Evolutionary conservation across 164 flowering plant species (phyloP).

Genomic region (Brasenia schreberi): DNA sequence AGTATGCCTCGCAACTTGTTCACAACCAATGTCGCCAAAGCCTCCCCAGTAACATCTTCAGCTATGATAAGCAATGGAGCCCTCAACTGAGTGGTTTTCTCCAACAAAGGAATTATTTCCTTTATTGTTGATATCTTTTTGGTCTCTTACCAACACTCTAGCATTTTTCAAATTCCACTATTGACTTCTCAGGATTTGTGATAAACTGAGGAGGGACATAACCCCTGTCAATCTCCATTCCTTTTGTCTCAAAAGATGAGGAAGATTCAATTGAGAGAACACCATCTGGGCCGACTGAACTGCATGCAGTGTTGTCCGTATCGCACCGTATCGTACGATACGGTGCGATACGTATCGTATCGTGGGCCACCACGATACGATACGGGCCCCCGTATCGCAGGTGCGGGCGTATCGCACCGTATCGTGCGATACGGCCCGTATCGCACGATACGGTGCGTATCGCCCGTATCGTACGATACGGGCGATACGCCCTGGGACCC

Average conservation of each 20-base stretch:
- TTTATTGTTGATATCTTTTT: slow-evolving; percentile 75
- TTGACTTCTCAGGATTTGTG: slow-evolving; percentile 75
- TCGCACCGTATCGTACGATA: too few species aligned
- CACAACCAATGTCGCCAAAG: slow-evolving; percentile 32
- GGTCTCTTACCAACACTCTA: slow-evolving; percentile 83
- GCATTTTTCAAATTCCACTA: slow-evolving; percentile 94
- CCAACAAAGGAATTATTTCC: slow-evolving; percentile 46
- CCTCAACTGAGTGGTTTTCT: slow-evolving; percentile 28
- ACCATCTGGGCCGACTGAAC: slow-evolving; percentile 86
- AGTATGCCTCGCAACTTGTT: slow-evolving; percentile 27
- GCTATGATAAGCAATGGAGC: slow-evolving; percentile 71
- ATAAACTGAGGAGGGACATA: slow-evolving; percentile 96
- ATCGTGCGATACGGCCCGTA: too few species aligned
- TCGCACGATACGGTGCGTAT: too few species aligned
- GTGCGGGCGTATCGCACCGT: too few species aligned
- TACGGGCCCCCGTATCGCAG: too few species aligned
- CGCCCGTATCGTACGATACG: too few species aligned
- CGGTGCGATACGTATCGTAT: too few species aligned
- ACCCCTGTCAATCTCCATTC: slow-evolving; percentile 99
- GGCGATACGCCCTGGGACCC: too few species aligned
- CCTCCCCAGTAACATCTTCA: slow-evolving; percentile 84
- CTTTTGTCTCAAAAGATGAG: slow-evolving; percentile 97
- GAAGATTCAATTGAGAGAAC: slow-evolving; percentile 97
- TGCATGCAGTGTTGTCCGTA: too few species aligned
- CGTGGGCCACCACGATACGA: too few species aligned